Conservation (phyloP, 176 grass and related monocot genomes). For the Aegilops longissima region DNA sequence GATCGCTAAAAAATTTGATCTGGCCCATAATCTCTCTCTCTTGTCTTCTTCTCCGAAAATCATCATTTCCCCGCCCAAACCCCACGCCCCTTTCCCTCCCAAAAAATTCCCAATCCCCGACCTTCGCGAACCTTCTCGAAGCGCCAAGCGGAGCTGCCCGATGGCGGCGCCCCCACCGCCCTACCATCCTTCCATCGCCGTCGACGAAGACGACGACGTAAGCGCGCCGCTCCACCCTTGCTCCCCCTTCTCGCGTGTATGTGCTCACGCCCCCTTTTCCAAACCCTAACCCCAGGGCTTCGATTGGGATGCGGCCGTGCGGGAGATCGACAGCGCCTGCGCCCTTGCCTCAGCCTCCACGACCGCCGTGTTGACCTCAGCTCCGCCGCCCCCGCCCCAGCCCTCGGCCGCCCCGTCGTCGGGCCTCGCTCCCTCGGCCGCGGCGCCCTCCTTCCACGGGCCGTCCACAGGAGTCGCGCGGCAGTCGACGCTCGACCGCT, state of each 20-base stretch:
- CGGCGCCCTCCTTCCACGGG: not conserved
- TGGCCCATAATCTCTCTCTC: not conserved
- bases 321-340: conserved; percentile 60
- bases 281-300: conserved; percentile 61
- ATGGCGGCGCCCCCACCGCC: conserved; percentile 31
- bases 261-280: conserved; percentile 19
- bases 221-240: conserved; percentile 13
- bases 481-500: conserved; percentile 76
- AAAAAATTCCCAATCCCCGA: not conserved
- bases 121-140: conserved; percentile 23
- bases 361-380: not conserved
- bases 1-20: not conserved
- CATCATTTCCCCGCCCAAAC: conserved; percentile 45
- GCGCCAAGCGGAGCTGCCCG: not conserved
- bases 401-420: conserved; percentile 5
- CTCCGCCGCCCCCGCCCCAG: not conserved
- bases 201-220: conserved; percentile 61
- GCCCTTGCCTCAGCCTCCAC: conserved; percentile 29
- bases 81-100: not conserved
- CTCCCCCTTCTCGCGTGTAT: not conserved
- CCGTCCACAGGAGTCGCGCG: conserved; percentile 23
- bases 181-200: not conserved
- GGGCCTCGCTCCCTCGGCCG: not conserved
- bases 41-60: conserved; percentile 2
- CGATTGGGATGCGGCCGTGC: conserved; percentile 82